Base-by-base conservation (phyloP, 2,329 filamentous ascomycete genomes). In the Colletotrichum shisoi region DNA sequence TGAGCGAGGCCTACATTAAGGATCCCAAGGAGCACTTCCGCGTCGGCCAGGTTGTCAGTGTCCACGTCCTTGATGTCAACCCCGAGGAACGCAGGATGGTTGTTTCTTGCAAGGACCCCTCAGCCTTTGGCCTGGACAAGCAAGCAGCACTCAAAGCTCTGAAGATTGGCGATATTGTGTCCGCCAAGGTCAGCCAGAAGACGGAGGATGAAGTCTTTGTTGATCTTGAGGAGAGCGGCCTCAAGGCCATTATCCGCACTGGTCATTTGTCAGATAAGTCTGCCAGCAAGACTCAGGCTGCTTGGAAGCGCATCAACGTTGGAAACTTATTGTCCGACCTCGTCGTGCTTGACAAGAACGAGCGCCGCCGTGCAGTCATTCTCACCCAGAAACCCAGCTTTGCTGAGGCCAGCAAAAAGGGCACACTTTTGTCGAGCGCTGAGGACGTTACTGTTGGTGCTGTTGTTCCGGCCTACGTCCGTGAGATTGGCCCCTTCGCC, bases 1-100 rank as follows among this genome's bases (percentile, higher is more conserved):
- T 99, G 95, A 98, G 95, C 76, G 95, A 99, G 76, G 93, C 94
- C 12, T 97, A 91, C 75, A 97, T 99, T 73, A 87, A 91, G 71
- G 91, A 97, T 74, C 93, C 95, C 4, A 87, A 87, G 52, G 89
- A 96, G 74, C 94, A 98, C 78, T 99, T 99, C 81, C 89, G 90
- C 42, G 80, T 89, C 49, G 96, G 95, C 0, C 95, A 99, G 76
- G 94, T 96, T 1, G 90, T 99, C 71, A 96, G 88, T 73, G 91
- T 97, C 21, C 92, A 94, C 73, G 88, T 96, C n/a, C 79, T 97
- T 40, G 91, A 90, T 57, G 88, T 97, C 57, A 89, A 96, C 72
- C 81, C 88, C 1, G 87, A 90, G 64, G 82, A 86, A 45, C 84
- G 85, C 68, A 89, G 91, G 71, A 86, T 99, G 71, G 87, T 92